Evolutionary conservation across 371 early-diverging fungal genomes (phyloP).

Genomic region (Rhizopus delemar): DNA sequence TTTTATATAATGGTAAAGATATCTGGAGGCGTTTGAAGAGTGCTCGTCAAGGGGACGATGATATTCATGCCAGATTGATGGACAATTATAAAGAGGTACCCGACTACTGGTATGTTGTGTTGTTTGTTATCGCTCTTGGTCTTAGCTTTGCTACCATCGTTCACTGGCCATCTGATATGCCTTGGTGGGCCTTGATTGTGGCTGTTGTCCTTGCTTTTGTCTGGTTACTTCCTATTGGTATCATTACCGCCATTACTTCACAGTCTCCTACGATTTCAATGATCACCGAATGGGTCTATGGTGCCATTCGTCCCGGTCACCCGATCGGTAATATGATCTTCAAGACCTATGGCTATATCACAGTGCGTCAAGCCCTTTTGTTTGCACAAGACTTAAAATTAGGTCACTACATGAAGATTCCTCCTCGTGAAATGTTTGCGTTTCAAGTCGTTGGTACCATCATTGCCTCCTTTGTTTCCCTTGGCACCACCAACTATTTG

Average conservation of each 20-base stretch:
- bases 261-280: constrained; percentile 45
- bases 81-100: constrained; percentile 64
- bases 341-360: constrained; percentile 62
- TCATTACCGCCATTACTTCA: constrained; percentile 50
- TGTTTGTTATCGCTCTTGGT: constrained; percentile 48
- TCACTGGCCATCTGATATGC: constrained; percentile 51
- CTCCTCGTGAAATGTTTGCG: constrained; percentile 64
- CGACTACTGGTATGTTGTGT: constrained; percentile 59
- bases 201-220: constrained; percentile 64
- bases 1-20: constrained; percentile 64
- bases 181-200: constrained; percentile 68
- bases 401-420: constrained; percentile 69
- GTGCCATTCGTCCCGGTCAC: constrained; percentile 58
- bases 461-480: constrained; percentile 58
- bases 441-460: constrained; percentile 64
- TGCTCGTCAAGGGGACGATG: constrained; percentile 54
- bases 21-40: constrained; percentile 56
- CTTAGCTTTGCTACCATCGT: constrained; percentile 48
- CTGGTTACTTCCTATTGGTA: constrained; percentile 72
- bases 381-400: constrained; percentile 63
- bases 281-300: constrained; percentile 50
- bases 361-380: constrained; percentile 56
- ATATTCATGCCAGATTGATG: constrained; percentile 62
- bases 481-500: constrained; percentile 61
- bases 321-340: constrained; percentile 63